These are phyloP conservation scores for Syzygium jambos DNA, from an alignment of 345 rosid genomes.

Conservation along the genomic window DNA sequence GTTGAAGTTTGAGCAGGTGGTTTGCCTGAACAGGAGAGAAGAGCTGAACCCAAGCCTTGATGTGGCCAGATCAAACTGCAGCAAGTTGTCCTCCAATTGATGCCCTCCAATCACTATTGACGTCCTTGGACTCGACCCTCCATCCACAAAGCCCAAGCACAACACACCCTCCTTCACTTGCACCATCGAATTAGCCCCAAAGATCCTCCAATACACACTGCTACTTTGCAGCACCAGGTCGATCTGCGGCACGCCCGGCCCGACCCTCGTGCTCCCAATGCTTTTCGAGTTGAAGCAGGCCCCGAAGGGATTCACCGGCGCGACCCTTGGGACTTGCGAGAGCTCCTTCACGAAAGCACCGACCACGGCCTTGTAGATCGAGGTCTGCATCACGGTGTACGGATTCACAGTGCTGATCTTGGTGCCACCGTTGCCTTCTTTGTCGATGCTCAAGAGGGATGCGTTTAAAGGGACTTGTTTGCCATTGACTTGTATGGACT, in stretches of 20 bases:
- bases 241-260: constrained; percentile 22
- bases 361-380: constrained; percentile 42
- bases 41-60: constrained; percentile 30
- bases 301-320: neutral
- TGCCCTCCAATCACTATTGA: constrained; percentile 30
- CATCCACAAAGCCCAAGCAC: constrained; percentile 33
- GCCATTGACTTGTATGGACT: constrained; percentile 25
- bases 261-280: neutral
- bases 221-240: constrained; percentile 28
- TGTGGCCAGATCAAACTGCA: constrained; percentile 27
- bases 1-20: constrained; percentile 59
- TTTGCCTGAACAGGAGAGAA: constrained; percentile 17
- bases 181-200: constrained; percentile 38
- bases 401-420: constrained; percentile 65
- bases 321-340: constrained; percentile 30
- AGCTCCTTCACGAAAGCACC: constrained; percentile 28
- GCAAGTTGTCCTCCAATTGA: constrained; percentile 26
- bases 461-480: constrained; percentile 19
- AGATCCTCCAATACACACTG: constrained; percentile 21
- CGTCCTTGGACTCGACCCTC: constrained; percentile 16
- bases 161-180: constrained; percentile 11
- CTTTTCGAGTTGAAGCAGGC: neutral
- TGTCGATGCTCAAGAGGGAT: constrained; percentile 15
- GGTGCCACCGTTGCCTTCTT: constrained; percentile 51
- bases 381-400: constrained; percentile 44